A percentile compares a stretch with the other conserved stretches of the same genome.
Conservation (phyloP, 202 grass and related monocot species). For the Dendrocalamus latiflorus region DNA sequence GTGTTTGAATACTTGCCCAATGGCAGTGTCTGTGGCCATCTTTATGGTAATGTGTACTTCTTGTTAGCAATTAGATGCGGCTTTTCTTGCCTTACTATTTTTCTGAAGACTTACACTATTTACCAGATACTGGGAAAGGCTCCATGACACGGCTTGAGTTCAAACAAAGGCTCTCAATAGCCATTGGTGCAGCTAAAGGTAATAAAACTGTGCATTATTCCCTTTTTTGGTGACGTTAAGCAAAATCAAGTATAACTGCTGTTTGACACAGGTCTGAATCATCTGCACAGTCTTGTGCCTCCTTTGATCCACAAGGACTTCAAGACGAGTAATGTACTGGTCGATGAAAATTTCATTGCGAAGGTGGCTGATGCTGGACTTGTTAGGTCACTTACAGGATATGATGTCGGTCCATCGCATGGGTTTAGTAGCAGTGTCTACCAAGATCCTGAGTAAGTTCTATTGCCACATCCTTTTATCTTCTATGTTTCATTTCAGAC, state of each 20-base stretch:
- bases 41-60: conserved; percentile 59
- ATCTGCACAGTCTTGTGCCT: conserved; percentile 66
- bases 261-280: conserved; percentile 52
- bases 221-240: not conserved
- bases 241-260: conserved; percentile 3
- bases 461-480: not conserved
- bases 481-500: not conserved
- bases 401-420: conserved; percentile 48
- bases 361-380: conserved; percentile 86
- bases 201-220: not conserved
- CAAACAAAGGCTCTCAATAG: conserved; percentile 85
- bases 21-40: conserved; percentile 76
- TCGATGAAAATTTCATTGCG: conserved; percentile 96
- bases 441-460: conserved; percentile 71
- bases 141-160: conserved; percentile 69
- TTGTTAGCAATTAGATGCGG: not conserved
- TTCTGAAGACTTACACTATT: conserved; percentile 9
- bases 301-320: conserved; percentile 81
- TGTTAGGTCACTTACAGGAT: conserved; percentile 53
- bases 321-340: conserved; percentile 89
- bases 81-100: conserved; percentile 18
- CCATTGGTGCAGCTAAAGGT: conserved; percentile 96
- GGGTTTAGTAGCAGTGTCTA: conserved; percentile 46
- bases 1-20: conserved; percentile 85
- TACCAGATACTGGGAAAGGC: conserved; percentile 53